Conservation (phyloP, 2,329 filamentous ascomycete genomes). For the Myriosclerotinia scirpicola region DNA sequence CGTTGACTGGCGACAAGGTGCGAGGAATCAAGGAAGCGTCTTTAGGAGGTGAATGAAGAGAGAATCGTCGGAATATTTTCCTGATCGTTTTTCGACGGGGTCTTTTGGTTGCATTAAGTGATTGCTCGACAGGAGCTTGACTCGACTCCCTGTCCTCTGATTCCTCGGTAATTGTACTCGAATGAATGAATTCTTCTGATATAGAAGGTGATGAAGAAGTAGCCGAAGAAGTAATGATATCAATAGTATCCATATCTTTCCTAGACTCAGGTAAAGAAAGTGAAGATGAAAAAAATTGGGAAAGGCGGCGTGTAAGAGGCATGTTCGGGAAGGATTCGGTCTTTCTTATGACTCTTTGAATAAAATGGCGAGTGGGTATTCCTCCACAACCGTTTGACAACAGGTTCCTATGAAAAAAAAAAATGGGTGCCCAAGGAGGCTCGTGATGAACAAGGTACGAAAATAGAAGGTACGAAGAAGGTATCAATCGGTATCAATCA, state of each 20-base stretch:
- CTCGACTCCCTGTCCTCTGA: neutral
- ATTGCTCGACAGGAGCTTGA: neutral
- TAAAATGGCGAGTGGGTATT: slow-evolving; percentile 12
- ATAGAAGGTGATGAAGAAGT: slow-evolving; percentile 12
- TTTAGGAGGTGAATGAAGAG: slow-evolving; percentile 4
- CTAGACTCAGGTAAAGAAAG: neutral
- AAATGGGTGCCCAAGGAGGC: slow-evolving; percentile 18
- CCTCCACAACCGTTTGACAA: slow-evolving; percentile 16
- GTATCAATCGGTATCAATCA: slow-evolving; percentile 16
- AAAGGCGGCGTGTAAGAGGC: slow-evolving; percentile 21
- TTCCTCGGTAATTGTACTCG: neutral
- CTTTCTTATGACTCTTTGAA: slow-evolving; percentile 19
- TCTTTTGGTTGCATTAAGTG: neutral
- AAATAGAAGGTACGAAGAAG: slow-evolving; percentile 17
- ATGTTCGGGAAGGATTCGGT: slow-evolving; percentile 20
- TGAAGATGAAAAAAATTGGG: slow-evolving; percentile 21
- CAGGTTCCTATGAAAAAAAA: slow-evolving; percentile 15
- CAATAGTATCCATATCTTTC: slow-evolving; percentile 22
- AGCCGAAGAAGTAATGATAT: neutral
- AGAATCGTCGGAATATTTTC: slow-evolving; percentile 18
- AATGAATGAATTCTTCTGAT: slow-evolving; percentile 10
- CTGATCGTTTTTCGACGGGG: slow-evolving; percentile 16
- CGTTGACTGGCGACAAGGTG: neutral
- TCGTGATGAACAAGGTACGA: slow-evolving; percentile 10
- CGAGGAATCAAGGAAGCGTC: neutral